phyloP scores from a whole-genome alignment of 805 yeast species.

The Ogataea kodamae region DNA sequence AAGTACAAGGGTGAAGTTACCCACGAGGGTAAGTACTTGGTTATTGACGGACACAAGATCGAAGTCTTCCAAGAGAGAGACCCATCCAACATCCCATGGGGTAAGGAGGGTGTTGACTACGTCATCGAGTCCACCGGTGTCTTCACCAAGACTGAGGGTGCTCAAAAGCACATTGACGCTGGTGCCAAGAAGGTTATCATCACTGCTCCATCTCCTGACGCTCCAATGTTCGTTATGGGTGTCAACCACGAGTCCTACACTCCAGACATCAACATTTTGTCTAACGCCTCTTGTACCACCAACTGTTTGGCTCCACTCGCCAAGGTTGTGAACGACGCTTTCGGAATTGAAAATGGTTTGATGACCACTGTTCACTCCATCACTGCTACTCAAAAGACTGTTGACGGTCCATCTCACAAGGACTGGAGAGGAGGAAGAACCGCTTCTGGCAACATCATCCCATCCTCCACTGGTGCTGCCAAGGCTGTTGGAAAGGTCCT shows the following conservation, averaged over 20 bases:
- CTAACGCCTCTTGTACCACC: conserved; percentile 95
- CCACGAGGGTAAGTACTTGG: conserved; percentile 51
- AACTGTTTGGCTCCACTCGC: conserved; percentile 95
- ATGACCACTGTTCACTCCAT: conserved; percentile 97
- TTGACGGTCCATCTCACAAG: conserved; percentile 95
- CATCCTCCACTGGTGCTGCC: conserved; percentile 96
- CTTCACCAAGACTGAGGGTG: conserved; percentile 79
- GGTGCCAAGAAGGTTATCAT: conserved; percentile 95
- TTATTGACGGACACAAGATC: conserved; percentile 68
- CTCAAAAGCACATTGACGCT: conserved; percentile 78
- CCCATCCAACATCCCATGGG: conserved; percentile 90
- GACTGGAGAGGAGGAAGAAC: conserved; percentile 99
- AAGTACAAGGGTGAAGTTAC: conserved; percentile 71
- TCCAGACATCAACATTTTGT: conserved; percentile 69
- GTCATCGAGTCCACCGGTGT: conserved; percentile 95
- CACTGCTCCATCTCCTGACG: conserved; percentile 91
- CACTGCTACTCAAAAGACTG: conserved; percentile 95
- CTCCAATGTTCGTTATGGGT: conserved; percentile 94
- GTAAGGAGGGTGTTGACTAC: conserved; percentile 72
- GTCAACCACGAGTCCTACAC: conserved; percentile 81
- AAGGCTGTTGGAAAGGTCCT: conserved; percentile 96
- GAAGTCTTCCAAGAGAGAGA: conserved; percentile 75
- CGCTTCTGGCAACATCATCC: conserved; percentile 92
- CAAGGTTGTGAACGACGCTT: conserved; percentile 80
- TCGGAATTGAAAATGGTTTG: conserved; percentile 86